These are phyloP conservation scores for Linnemannia zychae DNA, from an alignment of 192 early-diverging fungal genomes.

Conservation along the genomic window DNA sequence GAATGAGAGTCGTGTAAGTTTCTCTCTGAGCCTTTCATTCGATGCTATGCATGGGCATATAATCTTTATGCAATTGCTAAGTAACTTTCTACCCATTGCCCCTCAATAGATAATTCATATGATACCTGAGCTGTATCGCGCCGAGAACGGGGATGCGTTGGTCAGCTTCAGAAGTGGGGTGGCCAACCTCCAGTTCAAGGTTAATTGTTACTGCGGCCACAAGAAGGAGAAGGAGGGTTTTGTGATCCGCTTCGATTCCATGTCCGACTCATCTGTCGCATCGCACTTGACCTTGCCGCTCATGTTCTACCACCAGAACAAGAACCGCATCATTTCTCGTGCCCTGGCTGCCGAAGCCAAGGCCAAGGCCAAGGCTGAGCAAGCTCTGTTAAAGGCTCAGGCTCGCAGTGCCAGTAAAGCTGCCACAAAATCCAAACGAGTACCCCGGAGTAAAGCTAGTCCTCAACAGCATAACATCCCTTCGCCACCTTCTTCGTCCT, in stretches of 20 bases:
- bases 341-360: slow-evolving; percentile 34
- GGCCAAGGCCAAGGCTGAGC: slow-evolving; percentile 43
- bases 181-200: slow-evolving; percentile 52
- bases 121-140: slow-evolving; percentile 40
- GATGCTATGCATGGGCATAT: not conserved
- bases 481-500: slow-evolving; percentile 30
- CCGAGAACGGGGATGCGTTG: slow-evolving; percentile 42
- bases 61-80: not conserved
- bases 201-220: slow-evolving; percentile 54
- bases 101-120: slow-evolving; percentile 41
- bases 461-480: slow-evolving; percentile 20
- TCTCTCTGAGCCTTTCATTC: not conserved
- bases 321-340: slow-evolving; percentile 44
- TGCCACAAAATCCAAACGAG: slow-evolving; percentile 25
- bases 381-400: slow-evolving; percentile 14
- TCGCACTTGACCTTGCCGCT: slow-evolving; percentile 41
- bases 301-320: slow-evolving; percentile 58
- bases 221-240: slow-evolving; percentile 53
- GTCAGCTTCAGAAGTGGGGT: slow-evolving; percentile 46
- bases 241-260: slow-evolving; percentile 47
- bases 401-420: slow-evolving; percentile 35
- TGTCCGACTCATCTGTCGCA: slow-evolving; percentile 22
- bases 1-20: slow-evolving; percentile 47
- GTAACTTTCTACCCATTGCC: not conserved
- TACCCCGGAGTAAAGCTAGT: slow-evolving; percentile 10